These are phyloP conservation scores for Exophiala spinifera DNA, from an alignment of 2,329 filamentous ascomycete species.

Conservation along the genomic window DNA sequence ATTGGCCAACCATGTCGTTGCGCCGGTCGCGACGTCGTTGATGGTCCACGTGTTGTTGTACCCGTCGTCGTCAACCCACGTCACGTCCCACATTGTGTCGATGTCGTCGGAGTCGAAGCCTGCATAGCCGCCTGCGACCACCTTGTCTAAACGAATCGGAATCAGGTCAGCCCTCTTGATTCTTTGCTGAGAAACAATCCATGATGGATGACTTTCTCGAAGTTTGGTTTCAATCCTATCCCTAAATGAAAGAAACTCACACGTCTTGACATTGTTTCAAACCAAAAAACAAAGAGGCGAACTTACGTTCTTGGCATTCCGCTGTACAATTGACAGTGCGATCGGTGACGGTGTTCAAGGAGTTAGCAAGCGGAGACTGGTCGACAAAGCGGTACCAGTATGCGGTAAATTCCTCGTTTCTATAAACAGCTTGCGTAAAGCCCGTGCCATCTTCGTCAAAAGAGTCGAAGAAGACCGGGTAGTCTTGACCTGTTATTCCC, in stretches of 20 bases:
- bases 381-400: conserved; percentile 26
- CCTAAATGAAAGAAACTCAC: neutral
- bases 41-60: conserved; percentile 3
- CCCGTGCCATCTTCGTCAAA: conserved; percentile 2
- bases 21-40: conserved; percentile 11
- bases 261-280: too few relatives aligned
- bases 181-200: too few relatives aligned
- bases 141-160: neutral
- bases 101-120: conserved; percentile 14
- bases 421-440: conserved; percentile 39
- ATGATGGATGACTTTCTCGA: too few relatives aligned
- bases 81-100: conserved; percentile 2
- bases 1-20: conserved; percentile 23
- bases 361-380: conserved; percentile 3
- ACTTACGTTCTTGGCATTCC: conserved; percentile 9
- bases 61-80: conserved; percentile 15
- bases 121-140: conserved; percentile 18
- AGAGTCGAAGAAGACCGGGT: neutral
- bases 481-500: conserved; percentile 20
- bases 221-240: too few relatives aligned
- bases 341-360: neutral
- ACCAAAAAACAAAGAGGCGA: neutral
- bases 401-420: conserved; percentile 37
- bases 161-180: neutral
- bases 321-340: conserved; percentile 22